A percentile compares a stretch with the other conserved stretches of the same genome.
phyloP scores from a whole-genome alignment of 768 basidiomycete species.

The Leccinum barrowsii region DNA sequence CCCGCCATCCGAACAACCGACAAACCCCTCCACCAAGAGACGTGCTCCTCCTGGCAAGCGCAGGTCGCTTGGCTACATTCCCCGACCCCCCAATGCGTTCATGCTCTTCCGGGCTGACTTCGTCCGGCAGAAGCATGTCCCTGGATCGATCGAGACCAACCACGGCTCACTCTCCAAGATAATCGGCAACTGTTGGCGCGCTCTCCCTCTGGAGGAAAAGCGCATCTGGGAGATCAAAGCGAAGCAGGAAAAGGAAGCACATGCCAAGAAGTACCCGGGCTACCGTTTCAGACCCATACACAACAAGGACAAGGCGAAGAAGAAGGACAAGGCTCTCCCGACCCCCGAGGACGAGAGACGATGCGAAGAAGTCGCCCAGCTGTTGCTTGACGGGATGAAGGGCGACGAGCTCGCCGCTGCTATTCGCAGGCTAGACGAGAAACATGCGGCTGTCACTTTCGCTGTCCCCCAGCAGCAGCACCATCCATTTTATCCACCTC shows the following conservation, averaged over 20 bases:
- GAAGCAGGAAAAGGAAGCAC: slow-evolving; percentile 69
- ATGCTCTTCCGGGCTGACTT: slow-evolving; percentile 38
- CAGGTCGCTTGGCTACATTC: slow-evolving; percentile 46
- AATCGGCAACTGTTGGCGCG: slow-evolving; percentile 59
- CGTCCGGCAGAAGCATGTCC: slow-evolving; percentile 44
- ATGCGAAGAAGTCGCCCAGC: slow-evolving; percentile 54
- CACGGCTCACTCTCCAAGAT: slow-evolving; percentile 49
- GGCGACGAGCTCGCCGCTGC: slow-evolving; percentile 64
- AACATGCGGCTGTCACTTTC: not conserved
- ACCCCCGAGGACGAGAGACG: slow-evolving; percentile 30
- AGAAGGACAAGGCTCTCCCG: slow-evolving; percentile 26
- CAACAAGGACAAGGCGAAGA: slow-evolving; percentile 46
- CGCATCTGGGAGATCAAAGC: slow-evolving; percentile 70
- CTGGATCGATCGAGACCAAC: slow-evolving; percentile 48
- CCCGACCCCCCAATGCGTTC: slow-evolving; percentile 32
- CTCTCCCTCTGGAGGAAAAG: slow-evolving; percentile 68
- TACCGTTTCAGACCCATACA: slow-evolving; percentile 48
- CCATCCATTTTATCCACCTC: slow-evolving; percentile 35
- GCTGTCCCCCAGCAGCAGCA: not conserved
- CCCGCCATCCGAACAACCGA: slow-evolving; percentile 47
- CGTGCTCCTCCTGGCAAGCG: slow-evolving; percentile 61
- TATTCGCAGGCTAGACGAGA: slow-evolving; percentile 48
- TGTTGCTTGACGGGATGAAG: slow-evolving; percentile 67
- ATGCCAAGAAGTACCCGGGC: slow-evolving; percentile 65
- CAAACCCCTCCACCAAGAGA: slow-evolving; percentile 39